Evolutionary conservation across 176 grass and related monocot species (phyloP).

Genomic region (Oryza nivara): DNA sequence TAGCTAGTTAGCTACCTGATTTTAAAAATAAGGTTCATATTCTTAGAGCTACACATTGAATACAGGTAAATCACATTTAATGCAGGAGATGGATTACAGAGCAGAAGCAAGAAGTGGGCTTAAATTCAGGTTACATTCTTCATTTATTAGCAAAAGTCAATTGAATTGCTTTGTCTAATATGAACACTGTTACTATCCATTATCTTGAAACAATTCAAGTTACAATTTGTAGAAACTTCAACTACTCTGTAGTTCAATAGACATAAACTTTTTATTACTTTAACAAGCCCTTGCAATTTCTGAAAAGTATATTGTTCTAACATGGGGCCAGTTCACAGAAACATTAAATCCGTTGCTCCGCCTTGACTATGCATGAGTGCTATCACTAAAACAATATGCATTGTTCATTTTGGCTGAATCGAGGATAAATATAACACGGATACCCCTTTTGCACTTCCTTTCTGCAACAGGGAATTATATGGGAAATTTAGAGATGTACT

Average conservation of each 20-base stretch:
- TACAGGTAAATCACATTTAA: slow-evolving; percentile 99
- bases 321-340: neutral
- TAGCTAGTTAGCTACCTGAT: neutral
- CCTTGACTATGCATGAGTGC: neutral
- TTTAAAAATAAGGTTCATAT: slow-evolving; percentile 46
- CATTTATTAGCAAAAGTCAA: slow-evolving; percentile 22
- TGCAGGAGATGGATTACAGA: slow-evolving; percentile 99
- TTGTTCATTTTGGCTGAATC: neutral
- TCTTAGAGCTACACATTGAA: slow-evolving; percentile 97
- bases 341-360: neutral
- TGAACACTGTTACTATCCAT: slow-evolving; percentile 13
- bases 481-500: slow-evolving; percentile 79
- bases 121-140: slow-evolving; percentile 80
- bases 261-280: neutral
- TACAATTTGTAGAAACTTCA: neutral
- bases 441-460: slow-evolving; percentile 18
- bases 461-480: slow-evolving; percentile 73
- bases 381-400: neutral
- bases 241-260: neutral
- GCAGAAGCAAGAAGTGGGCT: slow-evolving; percentile 94
- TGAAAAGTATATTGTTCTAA: neutral
- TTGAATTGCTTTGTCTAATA: slow-evolving; percentile 25
- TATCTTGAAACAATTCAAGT: neutral
- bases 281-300: neutral
- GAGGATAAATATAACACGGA: neutral